Evolutionary conservation across 1,139 yeast genomes (phyloP).

Genomic region (Saccharomycopsis crataegensis): DNA sequence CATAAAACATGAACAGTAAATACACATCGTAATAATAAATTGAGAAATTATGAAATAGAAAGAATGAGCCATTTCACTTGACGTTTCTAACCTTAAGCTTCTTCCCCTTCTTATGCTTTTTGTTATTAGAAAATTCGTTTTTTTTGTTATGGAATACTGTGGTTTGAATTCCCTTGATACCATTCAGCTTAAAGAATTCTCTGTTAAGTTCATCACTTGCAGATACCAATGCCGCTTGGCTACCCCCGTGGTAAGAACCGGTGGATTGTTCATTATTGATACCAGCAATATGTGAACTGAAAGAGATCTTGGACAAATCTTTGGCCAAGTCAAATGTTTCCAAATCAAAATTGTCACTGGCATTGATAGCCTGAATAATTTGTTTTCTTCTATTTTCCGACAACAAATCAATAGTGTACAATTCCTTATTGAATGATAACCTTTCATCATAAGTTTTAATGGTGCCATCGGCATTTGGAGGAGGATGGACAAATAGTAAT

Average conservation of each 20-base stretch:
- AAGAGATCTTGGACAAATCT: constrained; percentile 66
- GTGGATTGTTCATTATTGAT: constrained; percentile 31
- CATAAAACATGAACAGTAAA: not conserved
- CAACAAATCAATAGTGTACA: constrained; percentile 56
- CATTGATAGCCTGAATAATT: constrained; percentile 50
- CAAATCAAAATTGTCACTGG: constrained; percentile 35
- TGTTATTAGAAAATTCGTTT: constrained; percentile 30
- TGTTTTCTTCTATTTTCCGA: constrained; percentile 73
- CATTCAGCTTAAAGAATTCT: constrained; percentile 70
- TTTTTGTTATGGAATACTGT: constrained; percentile 65
- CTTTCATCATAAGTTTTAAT: constrained; percentile 45
- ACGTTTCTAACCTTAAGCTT: constrained; percentile 38
- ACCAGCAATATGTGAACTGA: constrained; percentile 65
- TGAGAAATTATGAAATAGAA: not conserved
- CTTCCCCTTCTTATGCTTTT: constrained; percentile 78
- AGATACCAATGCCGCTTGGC: constrained; percentile 69
- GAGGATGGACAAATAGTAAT: constrained; percentile 78
- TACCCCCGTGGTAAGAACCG: constrained; percentile 61
- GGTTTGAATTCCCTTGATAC: constrained; percentile 53
- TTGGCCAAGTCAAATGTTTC: constrained; percentile 56
- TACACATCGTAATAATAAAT: not conserved
- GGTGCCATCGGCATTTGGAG: constrained; percentile 55
- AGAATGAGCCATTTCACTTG: not conserved
- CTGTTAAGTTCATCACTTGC: constrained; percentile 76
- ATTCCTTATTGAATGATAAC: constrained; percentile 60